Conservation (phyloP, 2,329 filamentous ascomycete genomes). For the Lachnellula cervina region DNA sequence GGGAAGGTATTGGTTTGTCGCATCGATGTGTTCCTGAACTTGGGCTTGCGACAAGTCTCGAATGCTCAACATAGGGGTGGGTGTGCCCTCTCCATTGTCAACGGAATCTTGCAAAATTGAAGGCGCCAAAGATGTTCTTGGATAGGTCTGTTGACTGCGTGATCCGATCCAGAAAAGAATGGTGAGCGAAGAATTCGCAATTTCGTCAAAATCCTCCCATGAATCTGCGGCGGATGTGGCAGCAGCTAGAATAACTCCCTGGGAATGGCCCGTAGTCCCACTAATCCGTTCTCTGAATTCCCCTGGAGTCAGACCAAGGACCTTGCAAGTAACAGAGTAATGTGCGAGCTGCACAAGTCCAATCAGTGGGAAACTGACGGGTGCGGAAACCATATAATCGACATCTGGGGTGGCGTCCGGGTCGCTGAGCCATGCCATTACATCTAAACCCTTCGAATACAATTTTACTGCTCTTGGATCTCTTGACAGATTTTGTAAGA, state of each 20-base stretch:
- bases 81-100: conserved; percentile 89
- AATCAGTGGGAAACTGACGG: conserved; percentile 93
- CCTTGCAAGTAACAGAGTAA: conserved; percentile 90
- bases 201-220: conserved; percentile 86
- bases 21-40: conserved; percentile 94
- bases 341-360: conserved; percentile 94
- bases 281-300: conserved; percentile 78
- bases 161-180: conserved; percentile 99
- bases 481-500: conserved; percentile 78
- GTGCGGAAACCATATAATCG: conserved; percentile 90
- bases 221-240: conserved; percentile 85
- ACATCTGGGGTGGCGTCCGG: conserved; percentile 85
- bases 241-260: conserved; percentile 90
- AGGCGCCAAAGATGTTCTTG: conserved; percentile 87
- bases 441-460: conserved; percentile 93
- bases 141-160: conserved; percentile 95
- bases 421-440: conserved; percentile 89
- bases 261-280: conserved; percentile 92
- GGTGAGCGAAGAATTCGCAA: conserved; percentile 74
- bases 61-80: conserved; percentile 97
- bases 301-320: conserved; percentile 83
- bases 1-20: conserved; percentile 93
- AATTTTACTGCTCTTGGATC: conserved; percentile 89
- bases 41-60: conserved; percentile 83
- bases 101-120: conserved; percentile 87